Conservation (phyloP, 2,329 filamentous ascomycete genomes). For the Aspergillus spinulosporus region DNA sequence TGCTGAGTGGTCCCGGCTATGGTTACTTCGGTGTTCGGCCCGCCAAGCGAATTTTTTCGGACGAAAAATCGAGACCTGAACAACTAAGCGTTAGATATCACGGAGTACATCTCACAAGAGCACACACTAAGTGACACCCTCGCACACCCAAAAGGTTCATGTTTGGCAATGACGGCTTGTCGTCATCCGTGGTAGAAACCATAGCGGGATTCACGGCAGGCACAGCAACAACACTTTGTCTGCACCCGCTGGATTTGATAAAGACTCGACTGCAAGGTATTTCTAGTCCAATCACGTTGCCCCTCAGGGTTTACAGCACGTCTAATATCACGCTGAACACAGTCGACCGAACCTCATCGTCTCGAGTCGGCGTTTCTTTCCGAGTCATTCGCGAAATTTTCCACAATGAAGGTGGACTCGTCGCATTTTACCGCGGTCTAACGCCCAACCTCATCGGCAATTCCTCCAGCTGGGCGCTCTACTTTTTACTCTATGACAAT, state of each 20-base stretch:
- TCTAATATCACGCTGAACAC: slow-evolving; percentile 4
- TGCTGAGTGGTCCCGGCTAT: too few relatives aligned
- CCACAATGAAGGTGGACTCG: slow-evolving; percentile 57
- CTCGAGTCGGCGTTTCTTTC: slow-evolving; percentile 54
- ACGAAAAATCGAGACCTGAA: not conserved
- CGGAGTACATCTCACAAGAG: not conserved
- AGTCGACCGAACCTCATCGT: slow-evolving; percentile 54
- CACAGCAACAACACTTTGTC: slow-evolving; percentile 77
- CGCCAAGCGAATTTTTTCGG: slow-evolving; percentile 12
- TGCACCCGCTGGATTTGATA: slow-evolving; percentile 91
- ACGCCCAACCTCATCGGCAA: slow-evolving; percentile 91
- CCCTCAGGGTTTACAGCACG: not conserved
- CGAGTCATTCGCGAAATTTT: slow-evolving; percentile 55
- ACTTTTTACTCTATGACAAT: slow-evolving; percentile 75
- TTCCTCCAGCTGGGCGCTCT: slow-evolving; percentile 83
- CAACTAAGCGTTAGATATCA: not conserved
- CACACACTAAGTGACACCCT: slow-evolving; percentile 1
- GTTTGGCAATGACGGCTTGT: slow-evolving; percentile 57
- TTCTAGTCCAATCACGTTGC: slow-evolving; percentile 20
- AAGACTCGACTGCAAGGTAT: slow-evolving; percentile 92
- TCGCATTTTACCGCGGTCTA: slow-evolving; percentile 82
- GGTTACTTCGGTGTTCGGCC: slow-evolving; percentile 3
- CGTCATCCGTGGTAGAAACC: slow-evolving; percentile 79
- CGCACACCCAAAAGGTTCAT: slow-evolving; percentile 35
- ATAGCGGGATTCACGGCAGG: slow-evolving; percentile 89